Base-by-base conservation (phyloP, 2,329 filamentous ascomycete genomes). In the Aspergillus hiratsukae region DNA sequence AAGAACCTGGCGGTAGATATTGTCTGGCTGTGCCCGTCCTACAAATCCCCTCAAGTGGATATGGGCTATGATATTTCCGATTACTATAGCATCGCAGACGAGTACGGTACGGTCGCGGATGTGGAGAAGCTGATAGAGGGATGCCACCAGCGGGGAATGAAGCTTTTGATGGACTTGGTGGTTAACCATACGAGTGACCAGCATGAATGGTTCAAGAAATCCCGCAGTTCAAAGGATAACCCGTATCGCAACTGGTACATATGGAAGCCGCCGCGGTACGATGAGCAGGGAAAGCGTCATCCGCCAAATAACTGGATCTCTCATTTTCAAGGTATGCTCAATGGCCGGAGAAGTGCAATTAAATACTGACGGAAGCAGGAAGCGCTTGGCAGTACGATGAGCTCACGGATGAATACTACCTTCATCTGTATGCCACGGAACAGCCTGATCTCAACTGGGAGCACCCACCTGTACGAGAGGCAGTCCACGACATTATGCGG, bases 381-480 rank as follows among this genome's bases (percentile, higher is more conserved):
- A 75, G 69, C 52, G 74, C 72, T 7, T 77, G 76, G 75, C 65
- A 85, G 57, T 92, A 84, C 77, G 88, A 91, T 64, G 84, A 89
- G 61, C 69, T 73, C n/a, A 90, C 88, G 0, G 78, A 81, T 49
- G 87, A 92, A 72, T 92, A 90, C 70, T 92, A 90, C 65, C 82
- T 92, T 0, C 85, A 88, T 59, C 79, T 94, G 10, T 95, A 90
- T 70, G 85, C 87, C 6, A 82, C 81, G 4, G 84, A 89, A 61
- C 90, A 93, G 69, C 90, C 90, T 0, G 90, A 94, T 64, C 79
- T 94, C n/a, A 94, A 94, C 73, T 94, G 89, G 89, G 88, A 92
- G 66, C 88, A 87, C 56, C 78, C 80, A 0, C 83, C 82, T 9
- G 83, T 88, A 0, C 82, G 89, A 17, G 75, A 83, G 48, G 89